These are phyloP conservation scores for Mycena indigotica DNA, from an alignment of 768 basidiomycete genomes.

Conservation along the genomic window DNA sequence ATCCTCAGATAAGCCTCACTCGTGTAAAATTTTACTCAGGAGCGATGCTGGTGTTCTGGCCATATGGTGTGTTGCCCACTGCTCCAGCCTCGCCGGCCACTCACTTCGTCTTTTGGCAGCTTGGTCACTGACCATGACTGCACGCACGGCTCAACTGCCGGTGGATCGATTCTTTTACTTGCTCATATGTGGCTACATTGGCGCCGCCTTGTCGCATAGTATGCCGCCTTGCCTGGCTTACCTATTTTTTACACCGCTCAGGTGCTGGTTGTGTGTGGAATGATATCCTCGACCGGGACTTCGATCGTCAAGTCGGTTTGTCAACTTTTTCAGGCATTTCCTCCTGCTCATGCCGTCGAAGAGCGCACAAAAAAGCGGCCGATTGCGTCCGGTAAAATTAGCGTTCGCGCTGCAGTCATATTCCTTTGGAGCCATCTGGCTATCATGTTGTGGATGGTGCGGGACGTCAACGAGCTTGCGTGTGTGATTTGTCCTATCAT, in stretches of 20 bases:
- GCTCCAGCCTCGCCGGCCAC: neutral
- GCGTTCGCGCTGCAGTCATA: conserved; percentile 27
- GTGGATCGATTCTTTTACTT: conserved; percentile 13
- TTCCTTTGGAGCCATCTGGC: conserved; percentile 28
- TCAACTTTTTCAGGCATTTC: neutral
- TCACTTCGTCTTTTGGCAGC: conserved; percentile 3
- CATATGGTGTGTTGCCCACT: conserved; percentile 17
- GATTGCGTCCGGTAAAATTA: conserved; percentile 30
- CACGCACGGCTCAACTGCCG: conserved; percentile 15
- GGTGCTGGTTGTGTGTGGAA: conserved; percentile 29
- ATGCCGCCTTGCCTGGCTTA: neutral
- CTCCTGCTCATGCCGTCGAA: conserved; percentile 1
- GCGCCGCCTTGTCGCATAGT: conserved; percentile 26
- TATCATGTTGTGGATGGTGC: conserved; percentile 21
- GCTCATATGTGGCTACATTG: conserved; percentile 18
- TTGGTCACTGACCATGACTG: conserved; percentile 28
- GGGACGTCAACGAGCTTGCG: conserved; percentile 17
- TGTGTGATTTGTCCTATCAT: conserved; percentile 3
- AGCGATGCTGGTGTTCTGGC: conserved; percentile 28
- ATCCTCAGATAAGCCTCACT: conserved; percentile 20
- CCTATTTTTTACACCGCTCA: neutral
- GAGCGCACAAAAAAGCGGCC: conserved; percentile 37
- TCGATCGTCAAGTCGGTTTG: conserved; percentile 34
- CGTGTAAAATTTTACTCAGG: conserved; percentile 24
- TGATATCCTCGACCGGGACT: conserved; percentile 34